Conservation (phyloP, 768 basidiomycete genomes). For the Cubamyces lactineus region DNA sequence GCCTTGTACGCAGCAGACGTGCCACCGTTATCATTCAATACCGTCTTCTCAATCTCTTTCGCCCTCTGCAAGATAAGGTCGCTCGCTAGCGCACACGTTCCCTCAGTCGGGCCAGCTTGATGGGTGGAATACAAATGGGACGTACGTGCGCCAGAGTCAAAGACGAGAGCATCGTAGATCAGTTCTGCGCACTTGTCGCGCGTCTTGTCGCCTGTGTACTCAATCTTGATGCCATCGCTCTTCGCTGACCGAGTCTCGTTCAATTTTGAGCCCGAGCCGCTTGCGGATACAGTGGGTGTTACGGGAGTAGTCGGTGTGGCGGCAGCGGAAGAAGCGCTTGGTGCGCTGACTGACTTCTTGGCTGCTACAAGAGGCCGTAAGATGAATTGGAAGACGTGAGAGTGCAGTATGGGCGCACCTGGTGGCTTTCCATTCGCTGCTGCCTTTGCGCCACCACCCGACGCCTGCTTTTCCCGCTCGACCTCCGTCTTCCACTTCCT, state of each 20-base stretch:
- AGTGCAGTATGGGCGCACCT: conserved; percentile 39
- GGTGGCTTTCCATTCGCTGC: conserved; percentile 34
- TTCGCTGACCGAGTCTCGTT: conserved; percentile 60
- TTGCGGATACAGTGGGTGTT: conserved; percentile 29
- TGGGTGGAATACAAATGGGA: background rate
- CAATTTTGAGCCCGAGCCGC: conserved; percentile 26
- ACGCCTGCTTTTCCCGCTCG: conserved; percentile 59
- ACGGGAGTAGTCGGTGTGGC: conserved; percentile 30
- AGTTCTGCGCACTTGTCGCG: conserved; percentile 89
- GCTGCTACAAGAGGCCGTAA: background rate
- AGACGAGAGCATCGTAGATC: conserved; percentile 88
- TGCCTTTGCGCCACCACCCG: conserved; percentile 35
- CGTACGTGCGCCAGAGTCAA: conserved; percentile 87
- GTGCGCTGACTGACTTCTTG: conserved; percentile 27
- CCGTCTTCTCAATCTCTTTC: conserved; percentile 69
- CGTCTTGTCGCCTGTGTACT: conserved; percentile 66
- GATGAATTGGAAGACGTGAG: background rate
- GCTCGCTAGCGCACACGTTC: conserved; percentile 32
- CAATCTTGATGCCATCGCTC: conserved; percentile 65
- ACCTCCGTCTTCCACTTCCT: conserved; percentile 92
- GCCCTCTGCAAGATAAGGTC: conserved; percentile 72
- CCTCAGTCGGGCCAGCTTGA: background rate
- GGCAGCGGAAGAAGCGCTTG: conserved; percentile 21
- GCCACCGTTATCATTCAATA: conserved; percentile 50
- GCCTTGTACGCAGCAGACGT: conserved; percentile 58